Conservation (phyloP, 306 rosid genomes). For the Acacia acuminata region DNA sequence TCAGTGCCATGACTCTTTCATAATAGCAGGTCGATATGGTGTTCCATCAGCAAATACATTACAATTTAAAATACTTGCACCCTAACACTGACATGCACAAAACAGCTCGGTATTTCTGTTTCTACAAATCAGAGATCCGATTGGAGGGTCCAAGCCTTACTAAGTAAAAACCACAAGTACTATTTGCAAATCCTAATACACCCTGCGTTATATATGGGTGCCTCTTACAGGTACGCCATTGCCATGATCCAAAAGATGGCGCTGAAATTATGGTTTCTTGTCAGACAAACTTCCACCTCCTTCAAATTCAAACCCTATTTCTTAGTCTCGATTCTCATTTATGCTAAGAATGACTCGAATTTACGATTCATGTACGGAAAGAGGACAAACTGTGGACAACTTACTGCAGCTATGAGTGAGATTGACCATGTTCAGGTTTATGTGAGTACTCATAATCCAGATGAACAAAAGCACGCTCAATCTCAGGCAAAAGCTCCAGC, state of each 20-base stretch:
- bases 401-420: slow-evolving; percentile 45
- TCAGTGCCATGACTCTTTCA: not conserved
- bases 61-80: not conserved
- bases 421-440: slow-evolving; percentile 93
- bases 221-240: not conserved
- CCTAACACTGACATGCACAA: not conserved
- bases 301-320: not conserved
- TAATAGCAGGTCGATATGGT: not conserved
- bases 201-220: not conserved
- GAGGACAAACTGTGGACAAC: slow-evolving; percentile 8
- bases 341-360: slow-evolving; percentile 16
- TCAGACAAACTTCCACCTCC: slow-evolving; percentile 13
- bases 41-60: not conserved
- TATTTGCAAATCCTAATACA: not conserved
- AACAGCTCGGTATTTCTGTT: slow-evolving; percentile 4
- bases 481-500: slow-evolving; percentile 84
- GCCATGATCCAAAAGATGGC: not conserved
- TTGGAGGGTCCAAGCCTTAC: not conserved
- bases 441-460: slow-evolving; percentile 91
- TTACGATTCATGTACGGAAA: slow-evolving; percentile 9
- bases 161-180: not conserved
- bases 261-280: slow-evolving; percentile 12
- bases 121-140: not conserved
- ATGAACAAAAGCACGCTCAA: slow-evolving; percentile 96
- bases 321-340: slow-evolving; percentile 15